Evolutionary conservation across 1,139 yeast species (phyloP).

Genomic region (Blastobotrys indianensis): DNA sequence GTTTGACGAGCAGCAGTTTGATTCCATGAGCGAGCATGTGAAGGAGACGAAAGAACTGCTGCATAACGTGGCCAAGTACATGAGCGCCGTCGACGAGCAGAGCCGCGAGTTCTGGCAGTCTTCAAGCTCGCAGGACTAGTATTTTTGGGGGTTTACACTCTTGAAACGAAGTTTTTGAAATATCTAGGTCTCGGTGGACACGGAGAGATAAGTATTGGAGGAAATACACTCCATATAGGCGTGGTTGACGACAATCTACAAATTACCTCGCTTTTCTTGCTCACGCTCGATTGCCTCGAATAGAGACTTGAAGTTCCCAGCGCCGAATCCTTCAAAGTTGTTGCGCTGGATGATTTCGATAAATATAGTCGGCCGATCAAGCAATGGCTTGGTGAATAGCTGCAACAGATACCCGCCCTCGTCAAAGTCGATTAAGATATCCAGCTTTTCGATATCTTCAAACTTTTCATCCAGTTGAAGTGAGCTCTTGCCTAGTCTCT

Average conservation of each 20-base stretch:
- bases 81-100: slow-evolving; percentile 35
- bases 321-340: slow-evolving; percentile 81
- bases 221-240: too few species aligned
- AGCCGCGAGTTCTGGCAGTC: slow-evolving; percentile 29
- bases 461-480: slow-evolving; percentile 48
- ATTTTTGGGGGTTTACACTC: too few species aligned
- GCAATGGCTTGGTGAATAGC: slow-evolving; percentile 68
- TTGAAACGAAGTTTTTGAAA: too few species aligned
- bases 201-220: too few species aligned
- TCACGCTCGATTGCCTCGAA: slow-evolving; percentile 72
- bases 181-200: too few species aligned
- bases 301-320: slow-evolving; percentile 76
- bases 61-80: slow-evolving; percentile 38
- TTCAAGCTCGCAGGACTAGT: too few species aligned
- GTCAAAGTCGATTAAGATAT: slow-evolving; percentile 71
- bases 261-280: slow-evolving; percentile 35
- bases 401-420: slow-evolving; percentile 66
- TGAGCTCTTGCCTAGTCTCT: slow-evolving; percentile 39
- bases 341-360: slow-evolving; percentile 73
- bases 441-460: slow-evolving; percentile 40
- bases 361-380: slow-evolving; percentile 75
- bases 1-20: slow-evolving; percentile 42
- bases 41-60: slow-evolving; percentile 39
- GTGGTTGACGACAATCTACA: slow-evolving; percentile 15
- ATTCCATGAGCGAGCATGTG: slow-evolving; percentile 37